Evolutionary conservation across 2,329 filamentous ascomycete species (phyloP), one percentile per base, ranked within the genome.

Genomic region (Colletotrichum chrysophilum): DNA sequence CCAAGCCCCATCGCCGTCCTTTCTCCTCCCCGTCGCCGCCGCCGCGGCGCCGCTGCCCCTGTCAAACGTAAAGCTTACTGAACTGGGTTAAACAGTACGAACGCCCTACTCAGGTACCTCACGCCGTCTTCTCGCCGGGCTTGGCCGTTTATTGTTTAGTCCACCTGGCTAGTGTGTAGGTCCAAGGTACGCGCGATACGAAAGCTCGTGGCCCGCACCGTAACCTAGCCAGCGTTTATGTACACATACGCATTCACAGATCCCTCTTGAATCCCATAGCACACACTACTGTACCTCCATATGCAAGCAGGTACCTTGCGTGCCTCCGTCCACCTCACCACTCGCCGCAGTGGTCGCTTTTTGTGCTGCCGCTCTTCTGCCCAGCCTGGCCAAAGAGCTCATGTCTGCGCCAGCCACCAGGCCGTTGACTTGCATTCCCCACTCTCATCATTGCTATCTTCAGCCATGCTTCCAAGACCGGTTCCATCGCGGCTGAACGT

Each of bases 281-380:
- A 72, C 73, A 30, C 62, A 62, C 73, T 72, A 75, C 73, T 72
- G 73, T 72, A 62, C 52, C 62, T 34, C 28, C 52, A 30, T 62
- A 75, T 73, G 69, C 73, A 75, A 71, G 62, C 43, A 48, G 70
- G 73, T 75, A 30, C 73, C 73, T 75, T 75, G 70, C 64, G 70
- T 61, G 24, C 55, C 56, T 68, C 14, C 67, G 30, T 71, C 30
- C 62, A 68, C 70, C 55, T 68, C 64, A 60, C 34, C 62, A 62
- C 14, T 10, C 32, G 32, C 52, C 28, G 28, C 30, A 28, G 30
- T 36, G 14, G 48, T 68, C 34, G 70, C 26, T 66, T 21, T 43
- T 60, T 48, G 38, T 72, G n/a, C 32, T 52, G 73, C 56, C 43
- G 13, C 55, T 62, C 48, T 24, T 16, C 43, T 62, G 55, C 70